Evolutionary conservation across 495 filamentous ascomycete genomes (phyloP).

Genomic region (Barbatosphaeria neglecta): DNA sequence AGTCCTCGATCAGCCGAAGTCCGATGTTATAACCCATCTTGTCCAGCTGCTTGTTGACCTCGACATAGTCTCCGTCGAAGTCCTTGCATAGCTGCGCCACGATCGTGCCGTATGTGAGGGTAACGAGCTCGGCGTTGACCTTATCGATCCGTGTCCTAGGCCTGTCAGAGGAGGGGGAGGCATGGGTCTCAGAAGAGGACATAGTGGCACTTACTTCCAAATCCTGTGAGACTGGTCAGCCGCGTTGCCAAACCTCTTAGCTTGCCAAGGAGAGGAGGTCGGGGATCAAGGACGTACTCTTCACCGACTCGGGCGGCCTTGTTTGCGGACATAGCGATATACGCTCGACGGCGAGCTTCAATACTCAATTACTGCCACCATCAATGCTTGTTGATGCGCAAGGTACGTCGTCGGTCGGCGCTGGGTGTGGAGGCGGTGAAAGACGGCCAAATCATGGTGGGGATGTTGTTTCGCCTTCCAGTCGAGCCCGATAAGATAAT

Average conservation of each 20-base stretch:
- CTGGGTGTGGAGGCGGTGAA: constrained; percentile 2
- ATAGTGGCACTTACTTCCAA: constrained; percentile 73
- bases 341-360: background rate
- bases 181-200: background rate
- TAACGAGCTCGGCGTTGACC: constrained; percentile 86
- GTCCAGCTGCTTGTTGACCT: constrained; percentile 94
- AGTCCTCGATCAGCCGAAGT: constrained; percentile 91
- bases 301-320: constrained; percentile 92
- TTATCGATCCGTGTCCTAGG: constrained; percentile 54
- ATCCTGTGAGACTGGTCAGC: constrained; percentile 43
- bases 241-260: constrained; percentile 6
- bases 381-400: background rate
- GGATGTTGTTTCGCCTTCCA: too few relatives aligned
- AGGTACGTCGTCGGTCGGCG: background rate
- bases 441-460: background rate
- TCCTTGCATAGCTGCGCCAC: constrained; percentile 94
- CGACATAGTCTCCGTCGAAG: constrained; percentile 80
- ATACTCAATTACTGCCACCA: background rate
- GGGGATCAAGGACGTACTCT: constrained; percentile 61
- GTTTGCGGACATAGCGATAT: constrained; percentile 56
- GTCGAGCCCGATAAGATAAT: background rate
- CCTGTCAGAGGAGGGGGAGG: constrained; percentile 2
- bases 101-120: constrained; percentile 94
- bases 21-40: constrained; percentile 99
- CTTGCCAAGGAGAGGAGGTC: background rate